These are phyloP conservation scores for Wallacemonas sp. DNA, from an alignment of 208 protist genomes.

Conservation along the genomic window DNA sequence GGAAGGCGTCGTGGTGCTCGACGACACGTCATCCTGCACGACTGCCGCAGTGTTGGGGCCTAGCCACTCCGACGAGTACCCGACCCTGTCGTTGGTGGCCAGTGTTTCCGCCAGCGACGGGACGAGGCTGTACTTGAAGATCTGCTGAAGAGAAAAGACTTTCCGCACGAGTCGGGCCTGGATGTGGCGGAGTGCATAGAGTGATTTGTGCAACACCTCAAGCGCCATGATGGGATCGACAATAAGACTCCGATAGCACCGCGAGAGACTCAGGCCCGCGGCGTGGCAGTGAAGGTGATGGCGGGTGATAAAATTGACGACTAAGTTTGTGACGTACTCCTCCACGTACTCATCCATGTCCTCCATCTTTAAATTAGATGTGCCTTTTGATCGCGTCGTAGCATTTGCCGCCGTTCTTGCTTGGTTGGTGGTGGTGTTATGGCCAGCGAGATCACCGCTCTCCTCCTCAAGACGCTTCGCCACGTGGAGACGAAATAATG, in stretches of 20 bases:
- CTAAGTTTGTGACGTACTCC: constrained; percentile 1
- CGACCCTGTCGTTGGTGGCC: constrained; percentile 25
- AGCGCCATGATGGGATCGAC: not conserved
- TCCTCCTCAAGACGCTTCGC: not conserved
- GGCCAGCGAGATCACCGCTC: too few relatives aligned
- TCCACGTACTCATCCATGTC: not conserved
- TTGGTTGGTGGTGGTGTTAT: too few relatives aligned
- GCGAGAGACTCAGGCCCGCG: not conserved
- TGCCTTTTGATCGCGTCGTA: too few relatives aligned
- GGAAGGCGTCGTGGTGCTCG: not conserved
- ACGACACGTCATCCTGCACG: not conserved
- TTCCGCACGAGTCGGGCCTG: constrained; percentile 27
- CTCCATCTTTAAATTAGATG: not conserved
- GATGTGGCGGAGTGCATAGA: constrained; percentile 19
- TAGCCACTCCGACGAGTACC: constrained; percentile 33
- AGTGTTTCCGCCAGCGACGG: constrained; percentile 6
- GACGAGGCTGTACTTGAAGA: constrained; percentile 51
- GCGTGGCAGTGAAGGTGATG: constrained; percentile 6
- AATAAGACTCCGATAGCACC: not conserved
- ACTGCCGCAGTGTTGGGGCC: constrained; percentile 1
- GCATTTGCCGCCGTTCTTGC: too few relatives aligned
- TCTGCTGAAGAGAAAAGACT: constrained; percentile 35
- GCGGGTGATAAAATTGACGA: constrained; percentile 1
- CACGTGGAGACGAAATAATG: not conserved
- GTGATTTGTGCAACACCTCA: constrained; percentile 26